Base-by-base conservation (phyloP, 2,329 filamentous ascomycete genomes). In the Triangularia verruculosa region DNA sequence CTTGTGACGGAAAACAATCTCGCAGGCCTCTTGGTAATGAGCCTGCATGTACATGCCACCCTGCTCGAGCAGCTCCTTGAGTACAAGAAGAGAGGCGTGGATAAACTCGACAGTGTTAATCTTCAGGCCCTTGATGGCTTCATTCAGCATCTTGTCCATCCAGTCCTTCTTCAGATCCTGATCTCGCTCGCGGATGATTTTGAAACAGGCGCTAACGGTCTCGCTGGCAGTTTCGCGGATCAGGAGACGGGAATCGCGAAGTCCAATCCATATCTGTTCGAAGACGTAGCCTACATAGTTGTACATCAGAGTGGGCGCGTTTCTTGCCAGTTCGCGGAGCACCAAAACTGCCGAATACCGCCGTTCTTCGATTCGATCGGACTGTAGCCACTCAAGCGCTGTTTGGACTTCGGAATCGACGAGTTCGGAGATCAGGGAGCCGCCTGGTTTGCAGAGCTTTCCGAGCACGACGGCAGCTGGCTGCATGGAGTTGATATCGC, bases 21-120 rank as follows among this genome's bases (percentile, higher is more conserved):
- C 95, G 74, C 94, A 98, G 11, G 92, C 89, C 70, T 96, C 92
- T 64, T 89, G 87, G 76, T 98, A 99, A 73, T 93, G 88, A 43
- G 93, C 91, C 72, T 97, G 93, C 95, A 99, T 98, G 77, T 96
- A 99, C 94, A 99, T 99, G 70, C 93, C 93, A 60, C 95, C 95
- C 74, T 97, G 94, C 67, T 95, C 87, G 17, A 99, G 86, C 56
- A 99, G 84, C 78, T 98, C 94, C 75, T 94, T 96, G 71, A 98
- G 84, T 1, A 96, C 93, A 20, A 99, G 83, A 47, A 99, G 83
- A 1, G 94, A 97, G n/a, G 92, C 95, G 74, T 99, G 96, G 51
- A 96, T 89, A 64, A 88, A 90, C 75, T 99, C 95, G 61, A 96
- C 85, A 17, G 92, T 92, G 70, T 88, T 90, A 58, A 89, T 85